Evolutionary conservation across 345 rosid species (phyloP), one percentile per base, ranked within the genome.

Genomic region (Euphorbia peplus): DNA sequence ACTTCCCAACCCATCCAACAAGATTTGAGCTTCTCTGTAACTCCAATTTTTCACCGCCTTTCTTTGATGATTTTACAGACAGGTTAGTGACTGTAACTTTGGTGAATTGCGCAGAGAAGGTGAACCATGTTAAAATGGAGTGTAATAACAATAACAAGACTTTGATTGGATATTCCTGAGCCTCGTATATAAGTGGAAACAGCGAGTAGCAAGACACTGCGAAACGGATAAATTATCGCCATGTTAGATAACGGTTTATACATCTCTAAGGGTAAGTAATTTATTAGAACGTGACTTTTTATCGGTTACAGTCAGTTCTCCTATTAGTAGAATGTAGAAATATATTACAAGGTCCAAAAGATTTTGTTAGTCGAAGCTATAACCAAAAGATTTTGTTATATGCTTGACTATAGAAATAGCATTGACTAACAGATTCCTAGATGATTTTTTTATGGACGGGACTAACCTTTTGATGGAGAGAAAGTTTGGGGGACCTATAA

Each of bases 121-220:
- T 68, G 8, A 79, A 75, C 87, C 88, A 87, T 77, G 81, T 80
- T 2, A 87, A 71, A 62, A 83, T 62, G 67, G 89, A 74, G 63
- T 90, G 90, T 44, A 86, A 39, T 25, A 91, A 69, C 81, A 95
- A 63, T 73, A 95, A 12, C 46, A 87, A 55, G 60, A 89, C 92
- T 77, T 95, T 95, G 61, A 91, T 84, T n/a, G 90, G 88, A 64
- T 91, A 91, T 70, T 95, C 99, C 71, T 76, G 97, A 53, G 84
- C 83, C 76, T 88, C 89, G 0, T 79, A 84, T 71, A 91, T 86
- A 62, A 91, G 97, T 6, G 97, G 97, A 65, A 91, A 88, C 22
- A 95, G 79, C 3, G 97, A 95, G 74, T 90, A 91, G 78, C 88
- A 85, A 59, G 88, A 89, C 55, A 83, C 97, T 93, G 95, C 89